Conservation (phyloP, 257 asterid species). For the Thymus mandschuricus region DNA sequence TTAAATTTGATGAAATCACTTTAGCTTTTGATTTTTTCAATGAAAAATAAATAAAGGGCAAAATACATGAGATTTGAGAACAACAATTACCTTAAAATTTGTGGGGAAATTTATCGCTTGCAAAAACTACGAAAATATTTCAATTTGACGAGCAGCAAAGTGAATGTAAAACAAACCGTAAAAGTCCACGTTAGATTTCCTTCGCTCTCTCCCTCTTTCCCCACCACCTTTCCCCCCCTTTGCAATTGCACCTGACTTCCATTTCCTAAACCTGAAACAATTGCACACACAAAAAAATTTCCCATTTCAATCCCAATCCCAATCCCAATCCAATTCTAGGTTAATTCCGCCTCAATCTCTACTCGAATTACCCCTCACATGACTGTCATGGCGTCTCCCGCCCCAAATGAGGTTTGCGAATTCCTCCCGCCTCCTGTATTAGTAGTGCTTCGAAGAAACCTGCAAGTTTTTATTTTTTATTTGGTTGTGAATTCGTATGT, state of each 20-base stretch:
- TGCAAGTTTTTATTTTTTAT: not conserved
- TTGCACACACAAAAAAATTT: not conserved
- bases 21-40: too few relatives aligned
- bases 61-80: too few relatives aligned
- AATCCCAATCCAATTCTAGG: conserved; percentile 19
- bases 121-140: too few relatives aligned
- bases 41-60: too few relatives aligned
- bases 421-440: not conserved
- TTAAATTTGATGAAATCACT: too few relatives aligned
- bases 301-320: too few relatives aligned
- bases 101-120: too few relatives aligned
- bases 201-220: not conserved
- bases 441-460: conserved; percentile 21
- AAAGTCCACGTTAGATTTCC: conserved; percentile 24
- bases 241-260: conserved; percentile 23
- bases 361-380: conserved; percentile 19
- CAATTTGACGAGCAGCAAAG: too few relatives aligned
- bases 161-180: conserved; percentile 6
- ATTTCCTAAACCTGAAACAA: conserved; percentile 29
- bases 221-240: conserved; percentile 40
- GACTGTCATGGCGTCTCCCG: conserved; percentile 43
- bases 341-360: not conserved
- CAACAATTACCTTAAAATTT: too few relatives aligned
- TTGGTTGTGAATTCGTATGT: conserved; percentile 2
- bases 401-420: conserved; percentile 41